phyloP scores from a whole-genome alignment of 768 basidiomycete genomes.

The Candolleomyces efflorescens region DNA sequence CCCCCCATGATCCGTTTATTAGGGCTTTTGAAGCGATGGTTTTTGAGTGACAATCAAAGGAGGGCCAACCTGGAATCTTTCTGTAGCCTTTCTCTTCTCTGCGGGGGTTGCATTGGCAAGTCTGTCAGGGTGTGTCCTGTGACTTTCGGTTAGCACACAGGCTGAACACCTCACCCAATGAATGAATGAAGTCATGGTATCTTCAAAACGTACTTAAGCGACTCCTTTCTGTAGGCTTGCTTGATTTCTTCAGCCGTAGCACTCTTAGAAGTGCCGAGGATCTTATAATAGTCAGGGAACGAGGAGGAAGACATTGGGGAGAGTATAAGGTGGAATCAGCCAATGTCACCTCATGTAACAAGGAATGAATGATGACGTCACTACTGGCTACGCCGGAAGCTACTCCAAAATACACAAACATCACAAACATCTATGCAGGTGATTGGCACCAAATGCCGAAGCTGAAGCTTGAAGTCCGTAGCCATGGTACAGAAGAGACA shows the following conservation, averaged over 20 bases:
- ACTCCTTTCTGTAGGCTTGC: slow-evolving; percentile 78
- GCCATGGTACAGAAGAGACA: no score
- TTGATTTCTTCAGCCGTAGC: slow-evolving; percentile 69
- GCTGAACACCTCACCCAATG: background rate
- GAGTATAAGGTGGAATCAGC: background rate
- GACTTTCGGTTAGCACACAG: slow-evolving; percentile 15
- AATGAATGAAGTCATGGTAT: no score
- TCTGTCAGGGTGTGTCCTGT: slow-evolving; percentile 87
- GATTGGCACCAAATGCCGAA: no score
- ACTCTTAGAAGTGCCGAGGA: slow-evolving; percentile 51
- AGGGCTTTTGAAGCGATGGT: background rate
- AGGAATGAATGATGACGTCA: slow-evolving; percentile 22
- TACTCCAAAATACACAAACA: no score
- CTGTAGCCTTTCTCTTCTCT: slow-evolving; percentile 76
- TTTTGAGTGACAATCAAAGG: background rate
- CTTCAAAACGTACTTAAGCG: slow-evolving; percentile 49
- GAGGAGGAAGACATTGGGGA: slow-evolving; percentile 61
- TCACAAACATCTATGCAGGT: no score
- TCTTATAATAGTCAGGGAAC: slow-evolving; percentile 77
- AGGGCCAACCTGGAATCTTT: slow-evolving; percentile 70
- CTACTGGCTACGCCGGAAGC: background rate
- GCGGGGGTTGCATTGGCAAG: slow-evolving; percentile 61
- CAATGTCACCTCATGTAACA: background rate
- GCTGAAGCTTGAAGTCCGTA: no score
- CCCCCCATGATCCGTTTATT: no score